Conservation (phyloP, 768 basidiomycete genomes). For the Auricularia cornea region DNA sequence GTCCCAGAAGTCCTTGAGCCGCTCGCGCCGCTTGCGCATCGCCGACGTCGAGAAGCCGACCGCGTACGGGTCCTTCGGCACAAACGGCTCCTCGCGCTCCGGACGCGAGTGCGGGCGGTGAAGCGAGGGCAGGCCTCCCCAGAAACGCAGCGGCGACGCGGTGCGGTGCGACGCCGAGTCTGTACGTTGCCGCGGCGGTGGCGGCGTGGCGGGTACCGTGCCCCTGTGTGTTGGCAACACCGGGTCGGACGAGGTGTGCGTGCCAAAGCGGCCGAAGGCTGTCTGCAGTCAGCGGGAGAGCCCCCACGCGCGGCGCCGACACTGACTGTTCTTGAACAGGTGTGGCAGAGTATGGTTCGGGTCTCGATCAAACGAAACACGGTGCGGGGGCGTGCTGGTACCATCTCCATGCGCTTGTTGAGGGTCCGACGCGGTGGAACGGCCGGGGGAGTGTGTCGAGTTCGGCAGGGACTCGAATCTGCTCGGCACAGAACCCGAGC, state of each 20-base stretch:
- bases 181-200: background rate
- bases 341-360: background rate
- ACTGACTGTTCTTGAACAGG: background rate
- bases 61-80: conserved; percentile 29
- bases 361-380: background rate
- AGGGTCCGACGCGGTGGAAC: background rate
- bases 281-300: background rate
- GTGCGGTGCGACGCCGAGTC: background rate
- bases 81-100: conserved; percentile 27
- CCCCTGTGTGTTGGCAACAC: background rate
- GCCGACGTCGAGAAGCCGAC: conserved; percentile 11
- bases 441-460: background rate
- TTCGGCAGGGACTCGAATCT: background rate
- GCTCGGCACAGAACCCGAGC: background rate
- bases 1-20: conserved; percentile 16
- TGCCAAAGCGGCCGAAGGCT: background rate
- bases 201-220: background rate
- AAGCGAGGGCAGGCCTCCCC: background rate
- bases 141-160: background rate
- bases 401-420: background rate
- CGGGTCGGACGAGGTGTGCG: background rate
- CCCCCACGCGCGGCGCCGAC: background rate
- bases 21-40: conserved; percentile 4
- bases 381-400: background rate
- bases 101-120: background rate